phyloP scores from a whole-genome alignment of 441 rosid species.

The Populus tomentosa region DNA sequence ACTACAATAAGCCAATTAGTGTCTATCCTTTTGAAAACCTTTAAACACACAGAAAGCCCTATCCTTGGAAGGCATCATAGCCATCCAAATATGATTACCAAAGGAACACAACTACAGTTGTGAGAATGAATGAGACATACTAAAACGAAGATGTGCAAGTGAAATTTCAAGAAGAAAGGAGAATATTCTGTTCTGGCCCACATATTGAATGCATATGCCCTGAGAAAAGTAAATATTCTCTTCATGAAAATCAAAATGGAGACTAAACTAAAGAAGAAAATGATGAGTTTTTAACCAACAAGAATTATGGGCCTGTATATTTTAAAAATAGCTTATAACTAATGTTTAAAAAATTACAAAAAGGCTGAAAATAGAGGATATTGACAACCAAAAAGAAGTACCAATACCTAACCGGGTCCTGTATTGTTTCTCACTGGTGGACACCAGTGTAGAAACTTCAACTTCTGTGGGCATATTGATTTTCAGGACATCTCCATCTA shows the following conservation, averaged over 20 bases:
- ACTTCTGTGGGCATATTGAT: conserved; percentile 57
- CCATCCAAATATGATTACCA: too few relatives aligned
- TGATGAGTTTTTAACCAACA: neutral
- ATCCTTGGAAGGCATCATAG: too few relatives aligned
- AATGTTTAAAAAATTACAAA: neutral
- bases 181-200: too few relatives aligned
- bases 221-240: too few relatives aligned
- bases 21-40: too few relatives aligned
- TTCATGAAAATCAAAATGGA: neutral
- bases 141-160: too few relatives aligned
- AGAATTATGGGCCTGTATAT: neutral
- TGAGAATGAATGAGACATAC: too few relatives aligned
- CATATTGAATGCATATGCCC: too few relatives aligned
- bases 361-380: neutral
- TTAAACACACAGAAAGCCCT: too few relatives aligned
- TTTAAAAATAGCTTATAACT: neutral
- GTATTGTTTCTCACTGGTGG: conserved; percentile 44
- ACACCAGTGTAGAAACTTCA: conserved; percentile 42
- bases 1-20: too few relatives aligned
- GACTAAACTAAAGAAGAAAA: neutral
- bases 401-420: conserved; percentile 55
- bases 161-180: too few relatives aligned
- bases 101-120: too few relatives aligned
- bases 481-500: conserved; percentile 74
- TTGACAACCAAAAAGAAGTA: neutral